Percentiles rank a stretch among this genome's conserved stretches.
These are phyloP conservation scores for Lophium mytilinum DNA, from an alignment of 495 filamentous ascomycete species.

Conservation along the genomic window DNA sequence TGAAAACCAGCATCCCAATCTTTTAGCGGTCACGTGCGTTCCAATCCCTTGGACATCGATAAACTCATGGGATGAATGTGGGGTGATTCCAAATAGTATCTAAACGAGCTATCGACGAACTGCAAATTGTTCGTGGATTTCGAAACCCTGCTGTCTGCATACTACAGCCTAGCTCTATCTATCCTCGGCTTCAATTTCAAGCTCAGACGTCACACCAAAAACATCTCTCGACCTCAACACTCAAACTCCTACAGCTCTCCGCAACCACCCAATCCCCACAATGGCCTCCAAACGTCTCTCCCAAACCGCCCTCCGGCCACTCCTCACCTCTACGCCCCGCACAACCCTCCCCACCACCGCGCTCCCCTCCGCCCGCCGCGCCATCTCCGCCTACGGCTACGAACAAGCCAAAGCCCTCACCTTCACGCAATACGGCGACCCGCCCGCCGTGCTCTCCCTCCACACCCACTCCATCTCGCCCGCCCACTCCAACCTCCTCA, in stretches of 20 bases:
- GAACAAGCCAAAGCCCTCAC: conserved; percentile 91
- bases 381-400: conserved; percentile 82
- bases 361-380: conserved; percentile 27
- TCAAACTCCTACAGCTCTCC: not conserved
- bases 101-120: too few relatives aligned
- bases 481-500: conserved; percentile 38
- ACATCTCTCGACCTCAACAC: not conserved
- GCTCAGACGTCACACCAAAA: conserved; percentile 3
- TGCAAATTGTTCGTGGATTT: too few relatives aligned
- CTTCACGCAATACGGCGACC: conserved; percentile 79
- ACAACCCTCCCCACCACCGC: conserved; percentile 2
- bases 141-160: too few relatives aligned
- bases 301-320: not conserved
- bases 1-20: too few relatives aligned
- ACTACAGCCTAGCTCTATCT: too few relatives aligned
- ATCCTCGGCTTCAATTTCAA: conserved; percentile 4
- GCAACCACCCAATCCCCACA: not conserved
- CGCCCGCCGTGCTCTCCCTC: conserved; percentile 61
- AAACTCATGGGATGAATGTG: too few relatives aligned
- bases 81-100: too few relatives aligned
- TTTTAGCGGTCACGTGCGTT: too few relatives aligned
- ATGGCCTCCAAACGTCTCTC: conserved; percentile 18
- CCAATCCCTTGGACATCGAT: too few relatives aligned
- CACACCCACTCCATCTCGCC: conserved; percentile 38
- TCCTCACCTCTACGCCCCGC: not conserved